Conservation (phyloP, 306 rosid genomes). For the Albizia julibrissin region DNA sequence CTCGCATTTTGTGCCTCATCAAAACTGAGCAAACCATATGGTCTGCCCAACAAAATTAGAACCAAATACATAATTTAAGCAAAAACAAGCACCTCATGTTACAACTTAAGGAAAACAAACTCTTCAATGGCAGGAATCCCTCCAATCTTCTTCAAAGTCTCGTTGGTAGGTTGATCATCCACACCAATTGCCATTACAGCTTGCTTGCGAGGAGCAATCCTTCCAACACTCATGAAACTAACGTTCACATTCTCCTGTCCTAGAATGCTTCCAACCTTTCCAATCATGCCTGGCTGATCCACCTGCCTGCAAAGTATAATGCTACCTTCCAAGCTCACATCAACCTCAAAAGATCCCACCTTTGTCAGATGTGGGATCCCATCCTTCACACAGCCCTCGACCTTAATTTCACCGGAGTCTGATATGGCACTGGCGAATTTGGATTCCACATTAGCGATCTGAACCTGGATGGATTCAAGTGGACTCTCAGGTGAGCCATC, state of each 20-base stretch:
- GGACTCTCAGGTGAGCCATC: slow-evolving; percentile 96
- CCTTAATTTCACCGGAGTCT: slow-evolving; percentile 80
- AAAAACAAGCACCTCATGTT: slow-evolving; percentile 27
- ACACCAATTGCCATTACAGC: slow-evolving; percentile 99
- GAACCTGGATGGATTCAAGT: slow-evolving; percentile 79
- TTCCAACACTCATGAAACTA: slow-evolving; percentile 98
- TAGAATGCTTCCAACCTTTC: slow-evolving; percentile 80
- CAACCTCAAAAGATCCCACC: slow-evolving; percentile 97
- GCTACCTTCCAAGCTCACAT: slow-evolving; percentile 94
- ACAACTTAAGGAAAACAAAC: slow-evolving; percentile 90
- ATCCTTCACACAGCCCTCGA: slow-evolving; percentile 91
- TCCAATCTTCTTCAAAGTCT: slow-evolving; percentile 82
- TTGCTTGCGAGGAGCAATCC: slow-evolving; percentile 96
- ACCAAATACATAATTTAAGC: background rate
- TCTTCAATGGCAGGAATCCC: slow-evolving; percentile 86
- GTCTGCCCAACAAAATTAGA: slow-evolving; percentile 29
- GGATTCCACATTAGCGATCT: slow-evolving; percentile 95
- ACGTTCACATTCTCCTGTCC: slow-evolving; percentile 95
- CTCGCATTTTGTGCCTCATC: slow-evolving; percentile 20
- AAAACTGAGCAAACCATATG: slow-evolving; percentile 47
- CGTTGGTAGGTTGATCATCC: slow-evolving; percentile 79
- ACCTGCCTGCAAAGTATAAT: slow-evolving; percentile 94
- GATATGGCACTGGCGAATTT: slow-evolving; percentile 90
- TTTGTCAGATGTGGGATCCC: slow-evolving; percentile 87
- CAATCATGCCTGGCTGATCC: slow-evolving; percentile 97